phyloP scores from a whole-genome alignment of 148 eudicot species.

The Suaeda aralocaspica region DNA sequence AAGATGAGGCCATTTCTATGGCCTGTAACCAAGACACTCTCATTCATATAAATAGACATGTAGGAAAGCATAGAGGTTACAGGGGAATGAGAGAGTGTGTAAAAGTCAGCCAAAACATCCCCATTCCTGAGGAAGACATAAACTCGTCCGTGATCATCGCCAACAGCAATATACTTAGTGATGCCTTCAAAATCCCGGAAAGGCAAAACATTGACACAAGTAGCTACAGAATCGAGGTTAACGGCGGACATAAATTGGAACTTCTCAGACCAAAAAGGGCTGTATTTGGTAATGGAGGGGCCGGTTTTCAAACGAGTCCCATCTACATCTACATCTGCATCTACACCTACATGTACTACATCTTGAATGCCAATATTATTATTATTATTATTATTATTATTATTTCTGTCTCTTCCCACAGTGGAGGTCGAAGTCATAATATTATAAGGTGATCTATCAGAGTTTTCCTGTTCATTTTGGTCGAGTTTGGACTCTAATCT shows the following conservation, averaged over 20 bases:
- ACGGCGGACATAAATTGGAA: constrained; percentile 84
- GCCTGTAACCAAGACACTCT: constrained; percentile 72
- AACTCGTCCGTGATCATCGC: constrained; percentile 68
- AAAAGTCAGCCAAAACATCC: constrained; percentile 58
- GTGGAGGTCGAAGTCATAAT: no score
- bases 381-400: no score
- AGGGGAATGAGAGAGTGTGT: constrained; percentile 45
- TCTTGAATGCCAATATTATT: constrained; percentile 21
- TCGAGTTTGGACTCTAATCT: constrained; percentile 67
- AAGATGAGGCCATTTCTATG: constrained; percentile 64
- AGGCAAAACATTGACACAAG: constrained; percentile 64
- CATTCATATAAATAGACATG: constrained; percentile 69
- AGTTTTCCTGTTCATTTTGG: no score
- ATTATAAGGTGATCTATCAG: no score
- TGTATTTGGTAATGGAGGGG: constrained; percentile 53
- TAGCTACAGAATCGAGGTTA: constrained; percentile 55
- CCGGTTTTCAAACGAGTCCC: constrained; percentile 29
- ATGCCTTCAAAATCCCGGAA: constrained; percentile 66
- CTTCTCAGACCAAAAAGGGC: constrained; percentile 81
- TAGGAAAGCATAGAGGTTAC: constrained; percentile 65
- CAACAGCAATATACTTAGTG: constrained; percentile 78
- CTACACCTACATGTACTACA: constrained; percentile 16
- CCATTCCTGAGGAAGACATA: constrained; percentile 59
- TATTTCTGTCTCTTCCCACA: constrained; percentile 8
- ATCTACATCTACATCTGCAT: neutral